A percentile compares a stretch with the other conserved stretches of the same genome.
Conservation (phyloP, 2,329 filamentous ascomycete species). For the Alternaria alternata region DNA sequence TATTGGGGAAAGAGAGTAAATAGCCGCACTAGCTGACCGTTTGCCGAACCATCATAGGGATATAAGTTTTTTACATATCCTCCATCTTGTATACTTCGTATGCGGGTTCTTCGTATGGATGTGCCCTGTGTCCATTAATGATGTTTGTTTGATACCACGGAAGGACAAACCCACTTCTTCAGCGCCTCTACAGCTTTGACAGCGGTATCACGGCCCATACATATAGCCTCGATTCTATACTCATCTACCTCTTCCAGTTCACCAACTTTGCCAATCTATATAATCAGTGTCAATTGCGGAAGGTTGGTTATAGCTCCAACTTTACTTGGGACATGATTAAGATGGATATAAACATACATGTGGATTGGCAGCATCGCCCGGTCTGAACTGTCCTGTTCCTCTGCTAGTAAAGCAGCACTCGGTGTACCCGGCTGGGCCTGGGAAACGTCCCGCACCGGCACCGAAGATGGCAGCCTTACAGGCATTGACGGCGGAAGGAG, state of each 20-base stretch:
- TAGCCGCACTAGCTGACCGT: background rate
- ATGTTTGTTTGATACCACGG: background rate
- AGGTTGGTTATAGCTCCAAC: background rate
- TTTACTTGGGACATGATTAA: background rate
- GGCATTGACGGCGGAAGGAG: slow-evolving; percentile 45
- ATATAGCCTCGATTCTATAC: slow-evolving; percentile 69
- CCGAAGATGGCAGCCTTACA: slow-evolving; percentile 57
- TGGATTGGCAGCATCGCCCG: slow-evolving; percentile 68
- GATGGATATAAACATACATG: slow-evolving; percentile 42
- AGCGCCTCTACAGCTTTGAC: slow-evolving; percentile 68
- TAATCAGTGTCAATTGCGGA: background rate
- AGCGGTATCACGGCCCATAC: slow-evolving; percentile 65
- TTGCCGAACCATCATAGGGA: background rate
- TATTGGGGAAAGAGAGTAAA: background rate
- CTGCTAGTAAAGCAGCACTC: slow-evolving; percentile 54
- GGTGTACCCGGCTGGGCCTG: slow-evolving; percentile 53
- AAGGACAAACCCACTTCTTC: slow-evolving; percentile 60
- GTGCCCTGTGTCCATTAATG: slow-evolving; percentile 41
- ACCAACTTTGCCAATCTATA: slow-evolving; percentile 64
- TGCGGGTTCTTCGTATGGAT: slow-evolving; percentile 57
- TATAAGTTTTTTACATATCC: slow-evolving; percentile 44
- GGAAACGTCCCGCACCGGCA: slow-evolving; percentile 55
- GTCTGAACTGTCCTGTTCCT: slow-evolving; percentile 72
- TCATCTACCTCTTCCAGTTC: slow-evolving; percentile 68
- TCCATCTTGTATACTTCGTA: slow-evolving; percentile 59